Base-by-base conservation (phyloP, 2,329 filamentous ascomycete genomes). In the Pleoardoris graminearum region DNA sequence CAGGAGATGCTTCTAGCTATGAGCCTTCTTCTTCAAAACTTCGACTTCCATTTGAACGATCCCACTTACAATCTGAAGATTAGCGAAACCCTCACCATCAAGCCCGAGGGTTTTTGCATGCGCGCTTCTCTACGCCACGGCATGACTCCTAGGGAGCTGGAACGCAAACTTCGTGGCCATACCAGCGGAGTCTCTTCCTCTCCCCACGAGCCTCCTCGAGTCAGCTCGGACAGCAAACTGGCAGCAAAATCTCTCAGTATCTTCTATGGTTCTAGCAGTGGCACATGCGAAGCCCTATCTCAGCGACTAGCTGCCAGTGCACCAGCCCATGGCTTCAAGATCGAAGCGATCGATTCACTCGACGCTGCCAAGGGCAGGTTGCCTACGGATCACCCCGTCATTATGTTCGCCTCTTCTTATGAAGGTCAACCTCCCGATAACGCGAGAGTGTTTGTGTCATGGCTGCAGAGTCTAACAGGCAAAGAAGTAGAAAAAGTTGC, bases 1-100 rank as follows among this genome's bases (percentile, higher is more conserved):
- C 81, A 83, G 59, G 81, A 83, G 54, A 74, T 76, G 2, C 58
- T 82, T 3, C 67, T 83, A 22, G 70, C 71, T n/a, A 66, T 72
- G 42, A 75, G 73, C 0, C 71, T 77, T 50, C 67, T 79, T 11
- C 54, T 79, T 14, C 76, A 79, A 56, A 72, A 74, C 43, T 78
- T 79, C 61, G 72, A 77, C 50, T 71, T 78, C 50, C 60, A 69
- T 4, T 65, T 75, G 67, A 75, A 75, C 0, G 75, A 79, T 54
- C 70, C 76, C 0, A 71, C 68, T 0, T 79, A 79, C 49, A 61
- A 75, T 30, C 69, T 78, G 12, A 66, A 75, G 52, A 69, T 79
- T 55, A 77, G 77, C 52, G 68, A 74, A 27, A 77, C 75, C 0
- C 65, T 79, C 41, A 78, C 76, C 0, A 75, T 79, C 58, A 79